phyloP scores from a whole-genome alignment of 202 grass and related monocot species.

The Alloteropsis angusta region DNA sequence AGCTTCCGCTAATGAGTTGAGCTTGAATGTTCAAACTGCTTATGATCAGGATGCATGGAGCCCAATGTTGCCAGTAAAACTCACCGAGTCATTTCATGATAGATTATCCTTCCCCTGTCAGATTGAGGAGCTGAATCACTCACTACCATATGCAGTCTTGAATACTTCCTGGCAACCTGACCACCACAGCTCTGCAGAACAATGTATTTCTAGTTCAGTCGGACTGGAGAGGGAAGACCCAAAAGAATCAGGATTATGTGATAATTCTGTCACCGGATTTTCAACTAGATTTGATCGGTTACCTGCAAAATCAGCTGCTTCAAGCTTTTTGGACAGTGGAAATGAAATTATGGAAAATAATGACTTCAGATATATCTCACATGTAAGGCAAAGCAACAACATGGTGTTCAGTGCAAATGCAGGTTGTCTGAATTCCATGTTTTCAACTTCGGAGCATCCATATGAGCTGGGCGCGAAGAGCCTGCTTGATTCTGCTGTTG shows the following conservation, averaged over 20 bases:
- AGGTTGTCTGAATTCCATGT: conserved; percentile 15
- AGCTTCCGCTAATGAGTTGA: conserved; percentile 20
- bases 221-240: neutral
- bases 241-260: conserved; percentile 4
- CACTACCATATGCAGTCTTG: conserved; percentile 22
- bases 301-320: conserved; percentile 20
- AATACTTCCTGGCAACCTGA: conserved; percentile 28
- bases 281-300: conserved; percentile 22
- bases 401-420: conserved; percentile 15
- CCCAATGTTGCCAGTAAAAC: conserved; percentile 13
- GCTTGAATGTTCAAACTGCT: conserved; percentile 22
- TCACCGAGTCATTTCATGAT: conserved; percentile 6
- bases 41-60: conserved; percentile 2
- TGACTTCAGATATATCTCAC: conserved; percentile 10
- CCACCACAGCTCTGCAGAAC: conserved; percentile 1
- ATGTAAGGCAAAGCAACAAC: conserved; percentile 5
- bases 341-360: conserved; percentile 22
- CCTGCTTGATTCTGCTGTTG: conserved; percentile 12
- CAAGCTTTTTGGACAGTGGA: conserved; percentile 24
- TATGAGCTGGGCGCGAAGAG: conserved; percentile 9
- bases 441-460: conserved; percentile 26
- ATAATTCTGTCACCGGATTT: conserved; percentile 18
- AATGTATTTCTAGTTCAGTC: conserved; percentile 21
- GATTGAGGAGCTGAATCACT: conserved; percentile 22
- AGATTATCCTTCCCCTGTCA: conserved; percentile 14